These are phyloP conservation scores for Salix viminalis DNA, from an alignment of 345 rosid species.

Conservation along the genomic window DNA sequence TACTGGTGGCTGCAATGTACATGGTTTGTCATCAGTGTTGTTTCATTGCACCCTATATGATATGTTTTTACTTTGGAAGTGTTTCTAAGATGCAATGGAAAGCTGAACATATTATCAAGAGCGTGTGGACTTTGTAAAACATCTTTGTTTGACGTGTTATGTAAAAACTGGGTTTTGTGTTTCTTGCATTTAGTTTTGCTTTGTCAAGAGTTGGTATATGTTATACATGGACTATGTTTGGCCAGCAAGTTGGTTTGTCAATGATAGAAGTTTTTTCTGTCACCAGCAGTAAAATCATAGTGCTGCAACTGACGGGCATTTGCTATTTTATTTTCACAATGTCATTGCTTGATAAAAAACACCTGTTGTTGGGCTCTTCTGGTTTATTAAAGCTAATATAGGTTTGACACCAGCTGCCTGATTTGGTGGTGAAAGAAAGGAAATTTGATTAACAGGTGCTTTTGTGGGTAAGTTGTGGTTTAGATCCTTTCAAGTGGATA, in stretches of 20 bases:
- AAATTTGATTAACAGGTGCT: not conserved
- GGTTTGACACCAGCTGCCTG: not conserved
- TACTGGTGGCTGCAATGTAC: not conserved
- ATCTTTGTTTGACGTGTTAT: not conserved
- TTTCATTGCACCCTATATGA: not conserved
- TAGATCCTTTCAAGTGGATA: not conserved
- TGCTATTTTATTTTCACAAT: constrained; percentile 2
- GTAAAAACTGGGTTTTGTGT: not conserved
- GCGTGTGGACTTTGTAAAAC: not conserved
- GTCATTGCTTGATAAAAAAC: not conserved
- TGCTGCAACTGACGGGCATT: not conserved
- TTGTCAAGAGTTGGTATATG: not conserved
- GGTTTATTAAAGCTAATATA: not conserved
- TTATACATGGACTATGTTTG: not conserved
- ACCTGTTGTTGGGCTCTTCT: not conserved
- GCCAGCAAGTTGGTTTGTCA: not conserved
- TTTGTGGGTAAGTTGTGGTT: not conserved
- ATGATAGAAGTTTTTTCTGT: not conserved
- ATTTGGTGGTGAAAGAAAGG: not conserved
- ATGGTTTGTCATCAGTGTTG: not conserved
- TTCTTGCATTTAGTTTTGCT: not conserved
- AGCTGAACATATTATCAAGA: not conserved
- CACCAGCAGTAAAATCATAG: not conserved
- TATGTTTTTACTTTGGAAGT: not conserved
- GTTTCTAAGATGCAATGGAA: not conserved